These are phyloP conservation scores for Melampsora americana DNA, from an alignment of 1,284 basidiomycete species.

Conservation along the genomic window DNA sequence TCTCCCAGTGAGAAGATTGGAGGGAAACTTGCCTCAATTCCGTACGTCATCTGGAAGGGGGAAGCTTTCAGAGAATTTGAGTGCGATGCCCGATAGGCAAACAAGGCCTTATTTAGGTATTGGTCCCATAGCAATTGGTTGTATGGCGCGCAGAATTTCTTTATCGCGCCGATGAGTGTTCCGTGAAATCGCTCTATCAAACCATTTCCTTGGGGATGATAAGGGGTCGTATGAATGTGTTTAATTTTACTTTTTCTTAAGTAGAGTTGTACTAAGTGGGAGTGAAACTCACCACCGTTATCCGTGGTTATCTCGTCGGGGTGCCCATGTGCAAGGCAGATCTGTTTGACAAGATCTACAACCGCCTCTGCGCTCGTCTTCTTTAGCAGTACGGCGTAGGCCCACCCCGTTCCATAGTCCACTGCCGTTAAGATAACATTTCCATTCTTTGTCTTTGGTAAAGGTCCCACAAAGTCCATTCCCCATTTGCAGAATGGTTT, in stretches of 20 bases:
- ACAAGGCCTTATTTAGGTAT: too few relatives aligned
- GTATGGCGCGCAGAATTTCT: neutral
- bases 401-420: neutral
- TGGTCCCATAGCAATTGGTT: too few relatives aligned
- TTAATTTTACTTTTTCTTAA: neutral
- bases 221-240: neutral
- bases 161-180: neutral
- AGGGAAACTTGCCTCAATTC: too few relatives aligned
- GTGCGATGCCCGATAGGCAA: too few relatives aligned
- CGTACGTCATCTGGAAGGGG: too few relatives aligned
- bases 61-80: too few relatives aligned
- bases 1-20: too few relatives aligned
- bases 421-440: neutral
- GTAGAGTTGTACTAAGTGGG: neutral
- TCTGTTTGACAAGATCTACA: neutral
- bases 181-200: neutral
- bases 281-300: neutral
- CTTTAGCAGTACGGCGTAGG: neutral
- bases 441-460: neutral
- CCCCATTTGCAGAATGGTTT: neutral
- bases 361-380: neutral
- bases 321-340: neutral
- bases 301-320: neutral
- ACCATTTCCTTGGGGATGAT: slow-evolving; percentile 8
- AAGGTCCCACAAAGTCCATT: slow-evolving; percentile 6